phyloP scores from a whole-genome alignment of 352 stramenopile genomes.

The Thraustochytrium striatum region DNA sequence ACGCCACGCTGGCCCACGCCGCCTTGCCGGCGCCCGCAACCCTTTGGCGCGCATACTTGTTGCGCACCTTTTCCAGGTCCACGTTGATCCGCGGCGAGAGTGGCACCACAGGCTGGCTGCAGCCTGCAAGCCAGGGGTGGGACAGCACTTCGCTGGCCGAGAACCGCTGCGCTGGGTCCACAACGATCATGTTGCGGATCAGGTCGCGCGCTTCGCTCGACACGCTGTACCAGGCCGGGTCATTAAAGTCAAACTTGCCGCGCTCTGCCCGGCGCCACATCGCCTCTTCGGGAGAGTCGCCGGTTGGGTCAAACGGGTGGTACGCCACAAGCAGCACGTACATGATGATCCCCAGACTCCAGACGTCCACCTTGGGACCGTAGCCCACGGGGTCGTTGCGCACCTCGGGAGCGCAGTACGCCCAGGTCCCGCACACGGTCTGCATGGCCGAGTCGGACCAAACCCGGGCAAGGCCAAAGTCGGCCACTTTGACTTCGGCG shows the following conservation, averaged over 20 bases:
- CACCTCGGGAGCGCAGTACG: constrained; percentile 88
- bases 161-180: constrained; percentile 53
- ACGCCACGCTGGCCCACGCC: constrained; percentile 10
- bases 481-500: constrained; percentile 74
- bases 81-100: constrained; percentile 17
- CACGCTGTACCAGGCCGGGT: constrained; percentile 76
- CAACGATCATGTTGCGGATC: constrained; percentile 55
- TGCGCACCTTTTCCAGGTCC: neutral
- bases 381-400: constrained; percentile 78
- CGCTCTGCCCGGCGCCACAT: constrained; percentile 81
- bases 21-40: constrained; percentile 2
- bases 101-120: neutral
- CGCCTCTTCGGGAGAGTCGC: constrained; percentile 72
- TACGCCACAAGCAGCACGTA: constrained; percentile 89
- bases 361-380: constrained; percentile 81
- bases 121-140: constrained; percentile 68
- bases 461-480: constrained; percentile 78
- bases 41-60: neutral
- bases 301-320: constrained; percentile 69
- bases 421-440: constrained; percentile 60
- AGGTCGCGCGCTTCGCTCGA: constrained; percentile 85
- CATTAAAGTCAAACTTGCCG: constrained; percentile 78
- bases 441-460: constrained; percentile 60
- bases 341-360: constrained; percentile 86
- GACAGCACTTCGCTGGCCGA: constrained; percentile 63